Conservation (phyloP, 164 flowering plant genomes). For the Vitis labrusca region DNA sequence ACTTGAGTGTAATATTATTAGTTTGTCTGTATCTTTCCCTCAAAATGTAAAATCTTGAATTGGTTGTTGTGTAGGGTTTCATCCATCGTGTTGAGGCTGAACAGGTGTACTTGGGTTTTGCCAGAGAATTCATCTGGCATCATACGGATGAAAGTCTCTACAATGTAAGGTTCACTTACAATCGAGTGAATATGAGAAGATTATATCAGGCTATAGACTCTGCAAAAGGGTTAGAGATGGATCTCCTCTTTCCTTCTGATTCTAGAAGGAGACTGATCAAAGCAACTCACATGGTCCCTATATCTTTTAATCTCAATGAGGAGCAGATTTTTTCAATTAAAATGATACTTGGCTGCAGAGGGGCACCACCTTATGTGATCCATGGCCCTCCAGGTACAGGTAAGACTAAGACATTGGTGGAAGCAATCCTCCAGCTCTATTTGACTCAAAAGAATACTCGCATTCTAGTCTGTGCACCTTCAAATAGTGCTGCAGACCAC, state of each 20-base stretch:
- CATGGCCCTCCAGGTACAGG: slow-evolving; percentile 99
- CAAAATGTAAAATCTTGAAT: neutral
- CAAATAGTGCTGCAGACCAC: slow-evolving; percentile 93
- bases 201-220: slow-evolving; percentile 61
- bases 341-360: slow-evolving; percentile 79
- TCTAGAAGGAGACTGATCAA: slow-evolving; percentile 35
- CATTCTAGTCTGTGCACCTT: slow-evolving; percentile 88
- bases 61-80: slow-evolving; percentile 50
- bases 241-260: slow-evolving; percentile 66
- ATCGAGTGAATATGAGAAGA: slow-evolving; percentile 67
- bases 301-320: slow-evolving; percentile 57
- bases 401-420: slow-evolving; percentile 81
- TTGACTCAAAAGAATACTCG: slow-evolving; percentile 27
- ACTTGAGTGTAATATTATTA: too few species aligned
- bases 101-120: slow-evolving; percentile 63
- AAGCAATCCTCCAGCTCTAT: slow-evolving; percentile 81
- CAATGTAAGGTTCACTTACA: slow-evolving; percentile 61
- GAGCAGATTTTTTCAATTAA: slow-evolving; percentile 73
- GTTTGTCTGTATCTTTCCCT: neutral
- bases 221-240: slow-evolving; percentile 41
- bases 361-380: slow-evolving; percentile 83
- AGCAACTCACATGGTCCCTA: slow-evolving; percentile 43
- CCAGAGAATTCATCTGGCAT: slow-evolving; percentile 40
- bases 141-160: slow-evolving; percentile 45
- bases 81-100: slow-evolving; percentile 90